Conservation (phyloP, 129 eudicot species). For the Deinandra increscens region DNA sequence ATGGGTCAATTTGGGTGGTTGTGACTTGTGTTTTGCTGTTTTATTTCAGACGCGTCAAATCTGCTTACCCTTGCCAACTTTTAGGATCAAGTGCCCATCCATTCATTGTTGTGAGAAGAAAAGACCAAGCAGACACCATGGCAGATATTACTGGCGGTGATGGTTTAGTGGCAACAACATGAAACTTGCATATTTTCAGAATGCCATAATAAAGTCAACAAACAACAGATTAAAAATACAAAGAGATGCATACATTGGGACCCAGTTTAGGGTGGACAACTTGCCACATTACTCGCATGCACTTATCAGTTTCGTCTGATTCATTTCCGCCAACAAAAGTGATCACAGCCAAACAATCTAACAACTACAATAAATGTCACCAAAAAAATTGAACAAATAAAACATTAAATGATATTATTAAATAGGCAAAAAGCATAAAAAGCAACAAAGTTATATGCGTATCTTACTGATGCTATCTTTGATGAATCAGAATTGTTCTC, state of each 20-base stretch:
- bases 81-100: constrained; percentile 58
- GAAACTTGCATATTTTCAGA: constrained; percentile 21
- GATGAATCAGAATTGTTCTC: constrained; percentile 57
- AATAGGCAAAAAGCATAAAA: not conserved
- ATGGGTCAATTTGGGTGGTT: not conserved
- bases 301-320: constrained; percentile 68
- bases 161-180: constrained; percentile 79
- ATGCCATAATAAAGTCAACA: not conserved
- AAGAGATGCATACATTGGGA: constrained; percentile 58
- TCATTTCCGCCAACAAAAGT: constrained; percentile 86
- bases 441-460: not conserved
- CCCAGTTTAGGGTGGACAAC: constrained; percentile 87
- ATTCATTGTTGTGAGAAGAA: constrained; percentile 76
- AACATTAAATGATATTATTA: not conserved
- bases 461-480: constrained; percentile 61
- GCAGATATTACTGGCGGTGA: constrained; percentile 66
- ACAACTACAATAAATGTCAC: constrained; percentile 39
- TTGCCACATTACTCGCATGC: constrained; percentile 96
- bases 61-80: constrained; percentile 81
- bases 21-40: not conserved
- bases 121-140: constrained; percentile 88
- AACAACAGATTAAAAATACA: not conserved
- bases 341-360: constrained; percentile 85
- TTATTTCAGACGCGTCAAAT: not conserved
- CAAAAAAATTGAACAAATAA: not conserved